Evolutionary conservation across 192 early-diverging fungal genomes (phyloP).

Genomic region (Lobulomyces angularis): DNA sequence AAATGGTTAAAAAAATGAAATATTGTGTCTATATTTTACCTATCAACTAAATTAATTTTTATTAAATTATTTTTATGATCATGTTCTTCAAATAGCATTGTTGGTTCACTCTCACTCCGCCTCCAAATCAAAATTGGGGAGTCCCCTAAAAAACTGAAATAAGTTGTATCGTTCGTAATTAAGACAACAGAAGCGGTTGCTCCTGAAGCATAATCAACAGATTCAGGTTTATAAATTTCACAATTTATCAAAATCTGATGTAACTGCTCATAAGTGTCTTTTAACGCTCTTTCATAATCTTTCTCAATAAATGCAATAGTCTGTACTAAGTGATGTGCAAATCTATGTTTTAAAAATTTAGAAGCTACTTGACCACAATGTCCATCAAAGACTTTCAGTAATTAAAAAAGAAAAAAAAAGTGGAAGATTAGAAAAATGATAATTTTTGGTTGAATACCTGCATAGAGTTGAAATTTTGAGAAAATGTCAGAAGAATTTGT

Average conservation of each 20-base stretch:
- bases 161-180: background rate
- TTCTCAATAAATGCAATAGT: background rate
- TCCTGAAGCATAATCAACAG: slow-evolving; percentile 4
- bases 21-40: no score
- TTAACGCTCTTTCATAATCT: slow-evolving; percentile 1
- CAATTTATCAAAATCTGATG: background rate
- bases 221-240: slow-evolving; percentile 1
- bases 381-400: slow-evolving; percentile 6
- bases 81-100: background rate
- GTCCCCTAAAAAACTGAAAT: background rate
- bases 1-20: no score
- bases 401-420: no score
- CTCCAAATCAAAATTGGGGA: slow-evolving; percentile 5
- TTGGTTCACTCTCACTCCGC: slow-evolving; percentile 1
- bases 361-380: slow-evolving; percentile 5
- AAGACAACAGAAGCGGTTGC: slow-evolving; percentile 4
- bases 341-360: background rate
- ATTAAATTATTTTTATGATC: background rate
- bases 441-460: background rate
- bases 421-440: background rate
- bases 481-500: slow-evolving; percentile 1
- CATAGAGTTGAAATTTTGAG: slow-evolving; percentile 2
- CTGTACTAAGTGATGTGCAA: background rate
- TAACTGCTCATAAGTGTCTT: background rate
- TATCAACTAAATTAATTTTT: background rate